These are phyloP conservation scores for Moricandia arvensis DNA, from an alignment of 345 rosid genomes.

Conservation along the genomic window DNA sequence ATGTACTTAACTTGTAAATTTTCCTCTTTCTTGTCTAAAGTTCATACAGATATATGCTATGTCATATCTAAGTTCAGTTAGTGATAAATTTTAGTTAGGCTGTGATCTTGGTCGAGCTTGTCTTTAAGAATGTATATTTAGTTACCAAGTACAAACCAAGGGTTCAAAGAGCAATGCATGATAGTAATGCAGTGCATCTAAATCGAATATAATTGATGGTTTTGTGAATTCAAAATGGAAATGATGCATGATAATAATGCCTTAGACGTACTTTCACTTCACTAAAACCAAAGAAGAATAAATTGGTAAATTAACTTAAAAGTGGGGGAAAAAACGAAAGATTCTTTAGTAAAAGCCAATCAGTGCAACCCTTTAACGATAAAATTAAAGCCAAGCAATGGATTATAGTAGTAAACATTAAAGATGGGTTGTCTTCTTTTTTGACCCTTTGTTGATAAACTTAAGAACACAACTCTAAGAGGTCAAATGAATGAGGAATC, in stretches of 20 bases:
- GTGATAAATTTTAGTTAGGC: not conserved
- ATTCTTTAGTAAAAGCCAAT: constrained; percentile 71
- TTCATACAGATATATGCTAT: not conserved
- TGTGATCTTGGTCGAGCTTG: not conserved
- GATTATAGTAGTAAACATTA: constrained; percentile 64
- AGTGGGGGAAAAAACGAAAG: constrained; percentile 47
- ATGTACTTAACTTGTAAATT: not conserved
- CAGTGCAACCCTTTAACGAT: constrained; percentile 32
- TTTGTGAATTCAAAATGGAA: constrained; percentile 18
- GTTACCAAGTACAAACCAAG: not conserved
- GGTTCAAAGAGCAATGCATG: not conserved
- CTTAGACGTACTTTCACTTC: constrained; percentile 52
- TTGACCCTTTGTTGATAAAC: constrained; percentile 53
- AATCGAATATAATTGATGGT: constrained; percentile 23
- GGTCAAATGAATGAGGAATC: constrained; percentile 20
- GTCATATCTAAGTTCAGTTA: not conserved
- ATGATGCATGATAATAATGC: constrained; percentile 25
- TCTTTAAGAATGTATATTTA: not conserved
- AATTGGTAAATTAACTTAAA: constrained; percentile 58
- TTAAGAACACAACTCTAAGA: constrained; percentile 27
- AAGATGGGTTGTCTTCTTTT: constrained; percentile 55
- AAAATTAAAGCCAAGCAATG: constrained; percentile 41
- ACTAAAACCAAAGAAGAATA: constrained; percentile 61
- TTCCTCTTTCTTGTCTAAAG: not conserved
- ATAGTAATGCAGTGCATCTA: not conserved